phyloP scores from a whole-genome alignment of 345 rosid species.

The Capsella bursapastoris region DNA sequence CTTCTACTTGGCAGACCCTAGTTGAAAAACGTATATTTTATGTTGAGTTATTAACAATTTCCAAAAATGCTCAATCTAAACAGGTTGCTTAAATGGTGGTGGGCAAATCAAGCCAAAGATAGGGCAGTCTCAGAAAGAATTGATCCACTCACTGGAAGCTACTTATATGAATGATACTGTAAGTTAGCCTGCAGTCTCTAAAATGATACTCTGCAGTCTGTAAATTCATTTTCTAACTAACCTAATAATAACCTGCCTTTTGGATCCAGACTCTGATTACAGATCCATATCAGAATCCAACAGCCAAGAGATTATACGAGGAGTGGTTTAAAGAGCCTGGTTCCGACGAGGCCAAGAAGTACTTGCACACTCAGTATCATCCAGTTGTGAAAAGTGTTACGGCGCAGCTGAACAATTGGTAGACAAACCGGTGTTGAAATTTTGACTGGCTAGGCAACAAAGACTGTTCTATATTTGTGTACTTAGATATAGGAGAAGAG shows the following conservation, averaged over 20 bases:
- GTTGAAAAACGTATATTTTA: background rate
- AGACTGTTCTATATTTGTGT: background rate
- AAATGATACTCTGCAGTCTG: background rate
- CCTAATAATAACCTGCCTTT: conserved; percentile 14
- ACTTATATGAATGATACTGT: conserved; percentile 74
- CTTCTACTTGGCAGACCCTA: conserved; percentile 5
- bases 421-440: conserved; percentile 7
- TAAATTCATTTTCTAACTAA: background rate
- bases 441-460: conserved; percentile 26
- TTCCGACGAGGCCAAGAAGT: conserved; percentile 71
- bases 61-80: conserved; percentile 1
- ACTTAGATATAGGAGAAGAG: conserved; percentile 7
- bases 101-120: conserved; percentile 93
- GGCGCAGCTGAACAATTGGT: conserved; percentile 84
- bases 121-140: conserved; percentile 76
- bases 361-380: conserved; percentile 84
- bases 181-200: conserved; percentile 37
- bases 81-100: conserved; percentile 95
- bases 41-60: background rate
- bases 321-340: conserved; percentile 95
- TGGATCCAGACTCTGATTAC: conserved; percentile 57
- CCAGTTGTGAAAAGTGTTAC: conserved; percentile 78
- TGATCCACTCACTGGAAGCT: conserved; percentile 68
- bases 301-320: conserved; percentile 63
- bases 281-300: conserved; percentile 78